Evolutionary conservation across 2,329 filamentous ascomycete genomes (phyloP).

Genomic region (Sporothrix inflata): DNA sequence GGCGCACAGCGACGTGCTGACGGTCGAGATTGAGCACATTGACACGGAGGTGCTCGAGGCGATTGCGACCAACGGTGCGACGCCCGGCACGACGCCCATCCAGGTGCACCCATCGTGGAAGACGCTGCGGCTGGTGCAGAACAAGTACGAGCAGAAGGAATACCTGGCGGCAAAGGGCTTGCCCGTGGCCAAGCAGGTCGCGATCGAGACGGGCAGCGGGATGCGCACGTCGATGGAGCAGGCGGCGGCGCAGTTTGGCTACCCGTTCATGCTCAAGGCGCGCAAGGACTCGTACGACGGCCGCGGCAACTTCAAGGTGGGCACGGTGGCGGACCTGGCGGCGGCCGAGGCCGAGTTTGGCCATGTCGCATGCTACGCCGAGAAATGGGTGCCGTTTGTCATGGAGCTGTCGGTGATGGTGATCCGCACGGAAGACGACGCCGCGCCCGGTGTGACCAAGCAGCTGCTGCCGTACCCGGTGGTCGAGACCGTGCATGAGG

Average conservation of each 20-base stretch:
- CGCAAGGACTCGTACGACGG: constrained; percentile 91
- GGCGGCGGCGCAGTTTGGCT: constrained; percentile 68
- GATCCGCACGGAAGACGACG: constrained; percentile 77
- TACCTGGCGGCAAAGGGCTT: constrained; percentile 71
- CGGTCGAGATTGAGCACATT: constrained; percentile 94
- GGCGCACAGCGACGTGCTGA: constrained; percentile 74
- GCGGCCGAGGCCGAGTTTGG: constrained; percentile 72
- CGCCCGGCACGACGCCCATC: constrained; percentile 42
- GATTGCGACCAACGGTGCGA: constrained; percentile 65
- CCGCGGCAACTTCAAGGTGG: constrained; percentile 65
- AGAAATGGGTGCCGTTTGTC: constrained; percentile 84
- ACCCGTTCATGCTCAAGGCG: constrained; percentile 91
- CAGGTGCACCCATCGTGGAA: constrained; percentile 80
- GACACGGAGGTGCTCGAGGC: constrained; percentile 88
- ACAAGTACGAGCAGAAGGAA: constrained; percentile 90
- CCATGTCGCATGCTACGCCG: constrained; percentile 77
- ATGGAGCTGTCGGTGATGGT: constrained; percentile 95
- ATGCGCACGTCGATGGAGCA: constrained; percentile 64
- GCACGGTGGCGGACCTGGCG: constrained; percentile 52
- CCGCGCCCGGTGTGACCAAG: constrained; percentile 48
- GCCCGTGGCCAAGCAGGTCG: constrained; percentile 71
- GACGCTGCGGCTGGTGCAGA: constrained; percentile 86
- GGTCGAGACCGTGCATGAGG: constrained; percentile 93
- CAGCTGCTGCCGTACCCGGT: constrained; percentile 75
- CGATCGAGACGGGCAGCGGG: constrained; percentile 59